Evolutionary conservation across 2,329 filamentous ascomycete genomes (phyloP).

Genomic region (Furcasterigmium furcatum): DNA sequence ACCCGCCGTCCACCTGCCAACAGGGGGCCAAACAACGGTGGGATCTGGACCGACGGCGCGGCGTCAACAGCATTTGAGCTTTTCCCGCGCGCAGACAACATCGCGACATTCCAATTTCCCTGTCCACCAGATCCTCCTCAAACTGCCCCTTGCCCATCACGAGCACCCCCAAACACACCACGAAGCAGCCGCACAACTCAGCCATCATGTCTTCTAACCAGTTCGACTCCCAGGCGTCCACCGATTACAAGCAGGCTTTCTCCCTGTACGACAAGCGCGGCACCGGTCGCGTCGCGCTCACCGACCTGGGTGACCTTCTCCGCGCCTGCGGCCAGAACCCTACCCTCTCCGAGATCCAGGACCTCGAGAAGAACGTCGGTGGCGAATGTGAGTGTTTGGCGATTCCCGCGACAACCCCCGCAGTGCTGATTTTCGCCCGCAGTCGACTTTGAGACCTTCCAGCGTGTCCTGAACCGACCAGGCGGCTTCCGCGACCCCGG

Average conservation of each 20-base stretch:
- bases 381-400: constrained; percentile 79
- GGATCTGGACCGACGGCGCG: not conserved
- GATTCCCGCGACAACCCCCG: not conserved
- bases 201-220: constrained; percentile 48
- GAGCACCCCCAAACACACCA: not conserved
- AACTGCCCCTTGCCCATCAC: not conserved
- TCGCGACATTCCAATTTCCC: not conserved
- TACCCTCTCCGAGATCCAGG: constrained; percentile 86
- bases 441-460: constrained; percentile 99
- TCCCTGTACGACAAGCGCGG: constrained; percentile 99
- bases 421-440: not conserved
- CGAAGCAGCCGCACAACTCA: not conserved
- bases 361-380: constrained; percentile 87
- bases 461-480: constrained; percentile 93
- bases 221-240: constrained; percentile 62
- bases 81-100: not conserved
- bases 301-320: constrained; percentile 87
- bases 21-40: constrained; percentile 5
- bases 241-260: constrained; percentile 99
- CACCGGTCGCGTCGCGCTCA: constrained; percentile 83
- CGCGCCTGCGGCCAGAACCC: constrained; percentile 98
- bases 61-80: not conserved
- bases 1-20: constrained; percentile 13
- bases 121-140: not conserved
- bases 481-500: constrained; percentile 98